A percentile compares a stretch with the other conserved stretches of the same genome.
phyloP scores from a whole-genome alignment of 108 stramenopile genomes.

The Fragilariopsis cylindrus region DNA sequence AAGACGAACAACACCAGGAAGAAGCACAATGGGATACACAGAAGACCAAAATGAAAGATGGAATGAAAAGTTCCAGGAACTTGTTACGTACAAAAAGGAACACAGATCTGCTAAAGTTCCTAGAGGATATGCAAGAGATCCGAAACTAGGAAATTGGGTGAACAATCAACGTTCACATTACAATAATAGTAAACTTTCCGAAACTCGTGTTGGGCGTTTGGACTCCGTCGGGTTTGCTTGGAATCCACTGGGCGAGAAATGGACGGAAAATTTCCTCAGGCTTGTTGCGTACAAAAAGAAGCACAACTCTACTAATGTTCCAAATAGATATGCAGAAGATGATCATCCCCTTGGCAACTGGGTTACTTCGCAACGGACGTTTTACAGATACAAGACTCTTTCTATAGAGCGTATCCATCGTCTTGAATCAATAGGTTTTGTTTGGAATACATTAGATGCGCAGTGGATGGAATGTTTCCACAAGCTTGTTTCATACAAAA shows the following conservation, averaged over 20 bases:
- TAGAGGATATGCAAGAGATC: too few relatives aligned
- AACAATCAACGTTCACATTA: neutral
- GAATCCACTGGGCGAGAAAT: conserved; percentile 4
- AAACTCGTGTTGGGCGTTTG: neutral
- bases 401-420: conserved; percentile 10
- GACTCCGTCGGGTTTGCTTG: conserved; percentile 12
- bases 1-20: too few relatives aligned
- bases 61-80: neutral
- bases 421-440: conserved; percentile 7
- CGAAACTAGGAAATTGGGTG: neutral
- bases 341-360: too few relatives aligned
- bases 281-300: too few relatives aligned
- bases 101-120: neutral
- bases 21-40: too few relatives aligned
- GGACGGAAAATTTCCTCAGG: too few relatives aligned
- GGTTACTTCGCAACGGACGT: too few relatives aligned
- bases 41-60: neutral
- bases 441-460: neutral
- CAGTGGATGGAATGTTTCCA: too few relatives aligned
- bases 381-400: neutral
- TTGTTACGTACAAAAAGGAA: neutral
- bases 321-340: too few relatives aligned
- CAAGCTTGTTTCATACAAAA: too few relatives aligned
- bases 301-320: too few relatives aligned
- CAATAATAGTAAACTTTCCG: neutral